Conservation (phyloP, 495 filamentous ascomycete species). For the Durotheca rogersii region DNA sequence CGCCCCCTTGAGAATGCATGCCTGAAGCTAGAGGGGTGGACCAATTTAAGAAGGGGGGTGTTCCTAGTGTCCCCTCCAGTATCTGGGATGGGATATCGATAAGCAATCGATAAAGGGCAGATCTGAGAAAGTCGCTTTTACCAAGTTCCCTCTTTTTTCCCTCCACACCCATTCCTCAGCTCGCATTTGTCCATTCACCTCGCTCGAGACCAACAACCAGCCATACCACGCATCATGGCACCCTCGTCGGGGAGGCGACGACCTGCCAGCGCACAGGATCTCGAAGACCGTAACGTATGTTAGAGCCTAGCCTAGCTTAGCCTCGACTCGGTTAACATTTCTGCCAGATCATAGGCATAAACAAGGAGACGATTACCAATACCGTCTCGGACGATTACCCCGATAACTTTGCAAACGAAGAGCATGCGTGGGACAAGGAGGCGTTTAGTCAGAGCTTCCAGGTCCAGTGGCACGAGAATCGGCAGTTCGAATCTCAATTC, state of each 20-base stretch:
- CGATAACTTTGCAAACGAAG: constrained; percentile 84
- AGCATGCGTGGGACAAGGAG: constrained; percentile 81
- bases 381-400: constrained; percentile 88
- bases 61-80: constrained; percentile 2
- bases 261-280: constrained; percentile 42
- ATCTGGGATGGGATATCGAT: too few species aligned
- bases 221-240: constrained; percentile 38
- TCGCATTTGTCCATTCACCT: constrained; percentile 23
- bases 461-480: constrained; percentile 81
- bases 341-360: constrained; percentile 77
- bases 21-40: constrained; percentile 22
- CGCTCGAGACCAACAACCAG: background rate
- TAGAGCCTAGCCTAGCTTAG: too few species aligned
- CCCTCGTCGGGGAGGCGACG: constrained; percentile 36
- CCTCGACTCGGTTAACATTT: constrained; percentile 14
- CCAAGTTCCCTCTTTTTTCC: too few species aligned
- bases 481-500: constrained; percentile 73
- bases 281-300: constrained; percentile 47
- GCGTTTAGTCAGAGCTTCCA: constrained; percentile 67
- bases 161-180: too few species aligned
- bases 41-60: constrained; percentile 15
- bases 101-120: constrained; percentile 4
- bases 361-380: constrained; percentile 84
- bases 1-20: background rate
- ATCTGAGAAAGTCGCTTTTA: constrained; percentile 1